Evolutionary conservation across 108 stramenopile genomes (phyloP), one percentile per base, ranked within the genome.

Genomic region (Cyclotella kingstonii): DNA sequence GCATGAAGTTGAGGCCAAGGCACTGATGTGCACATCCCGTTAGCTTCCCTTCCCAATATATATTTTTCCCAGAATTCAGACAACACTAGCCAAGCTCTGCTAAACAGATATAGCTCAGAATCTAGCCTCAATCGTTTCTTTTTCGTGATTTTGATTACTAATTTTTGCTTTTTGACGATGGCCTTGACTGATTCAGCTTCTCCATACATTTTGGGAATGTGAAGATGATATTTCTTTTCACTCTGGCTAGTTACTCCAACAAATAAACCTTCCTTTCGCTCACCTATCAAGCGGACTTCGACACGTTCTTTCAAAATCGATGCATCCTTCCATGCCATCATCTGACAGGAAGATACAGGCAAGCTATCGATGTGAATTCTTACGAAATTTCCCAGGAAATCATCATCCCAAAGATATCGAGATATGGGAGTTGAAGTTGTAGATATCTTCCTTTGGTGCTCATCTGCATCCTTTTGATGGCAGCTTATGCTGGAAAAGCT

Each of bases 321-420:
- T 26, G 69, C 63, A 35, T 82, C 76, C 55, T 76, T 62, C 79
- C 81, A 84, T 27, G 63, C 43, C 0, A 75, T 58, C 18, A 48
- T 72, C 23, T 46, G 49, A 30, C 67, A 47, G 17, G 76, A 50
- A 30, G 56, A 40, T 12, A 49, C 26, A 11, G 90, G 90, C 51
- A 92, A 64, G 5, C 40, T 57, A 48, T 92, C 91, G 28, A 92
- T 84, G 25, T 84, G 87, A 43, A 91, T 85, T 15, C 79, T 85
- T 11, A 78, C 87, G 29, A 85, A 67, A 35, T 83, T 79, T 21
- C 65, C 59, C 52, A 79, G 62, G 12, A 80, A 84, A 19, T 85
- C 77, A 70, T 91, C 90, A 63, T 92, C 90, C 90, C 90, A 92
- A 36, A 85, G 62, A 59, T 87, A 92, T 53, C 73, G 77, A 14